Percentiles rank a stretch among this genome's conserved stretches.
Evolutionary conservation across 139 green algal species (phyloP).

Genomic region (Nannochloris sp.): DNA sequence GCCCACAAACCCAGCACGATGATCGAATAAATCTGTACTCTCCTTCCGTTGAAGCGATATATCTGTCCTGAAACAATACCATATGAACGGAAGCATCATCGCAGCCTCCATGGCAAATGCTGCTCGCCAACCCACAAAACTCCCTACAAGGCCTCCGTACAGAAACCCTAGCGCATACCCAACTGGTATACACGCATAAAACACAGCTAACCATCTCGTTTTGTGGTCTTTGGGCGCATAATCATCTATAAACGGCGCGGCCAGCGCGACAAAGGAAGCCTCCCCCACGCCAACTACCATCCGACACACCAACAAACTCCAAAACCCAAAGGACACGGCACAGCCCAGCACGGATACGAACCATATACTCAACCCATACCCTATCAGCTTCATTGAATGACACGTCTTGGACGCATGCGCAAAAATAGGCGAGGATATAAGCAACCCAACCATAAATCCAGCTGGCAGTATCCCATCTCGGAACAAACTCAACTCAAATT

Average conservation of each 20-base stretch:
- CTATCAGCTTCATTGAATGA: constrained; percentile 71
- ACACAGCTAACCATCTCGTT: constrained; percentile 73
- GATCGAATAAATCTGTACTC: not conserved
- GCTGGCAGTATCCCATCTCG: constrained; percentile 77
- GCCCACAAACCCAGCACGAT: not conserved
- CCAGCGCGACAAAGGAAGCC: constrained; percentile 86
- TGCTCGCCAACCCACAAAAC: constrained; percentile 57
- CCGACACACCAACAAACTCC: constrained; percentile 49
- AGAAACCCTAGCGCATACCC: constrained; percentile 79
- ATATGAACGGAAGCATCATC: constrained; percentile 74
- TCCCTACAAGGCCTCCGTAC: constrained; percentile 51
- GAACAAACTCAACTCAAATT: constrained; percentile 76
- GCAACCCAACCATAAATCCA: constrained; percentile 90
- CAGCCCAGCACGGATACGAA: constrained; percentile 54
- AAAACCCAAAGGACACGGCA: constrained; percentile 50
- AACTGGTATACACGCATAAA: constrained; percentile 89
- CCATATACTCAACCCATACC: constrained; percentile 78
- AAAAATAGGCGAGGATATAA: constrained; percentile 85
- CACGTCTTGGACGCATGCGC: constrained; percentile 58
- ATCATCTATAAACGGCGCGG: constrained; percentile 94
- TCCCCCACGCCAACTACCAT: constrained; percentile 85
- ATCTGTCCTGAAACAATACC: constrained; percentile 37
- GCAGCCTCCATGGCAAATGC: constrained; percentile 73
- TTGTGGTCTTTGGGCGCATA: constrained; percentile 62
- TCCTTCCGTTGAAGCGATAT: constrained; percentile 47